These are phyloP conservation scores for Pholiota microspora DNA, from an alignment of 768 basidiomycete genomes.

Conservation along the genomic window DNA sequence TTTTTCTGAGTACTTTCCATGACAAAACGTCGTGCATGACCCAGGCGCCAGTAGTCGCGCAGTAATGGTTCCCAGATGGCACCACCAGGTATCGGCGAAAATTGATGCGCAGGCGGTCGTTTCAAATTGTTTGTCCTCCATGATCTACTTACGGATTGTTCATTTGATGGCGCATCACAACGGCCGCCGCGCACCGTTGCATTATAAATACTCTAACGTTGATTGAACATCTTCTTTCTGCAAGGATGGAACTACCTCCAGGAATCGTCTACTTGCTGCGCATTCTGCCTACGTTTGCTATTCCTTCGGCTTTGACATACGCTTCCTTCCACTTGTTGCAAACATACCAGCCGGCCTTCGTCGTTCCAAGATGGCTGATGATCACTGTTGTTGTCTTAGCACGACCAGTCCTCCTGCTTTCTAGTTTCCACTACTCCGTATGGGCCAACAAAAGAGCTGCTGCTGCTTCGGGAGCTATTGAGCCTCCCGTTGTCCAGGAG, in stretches of 20 bases:
- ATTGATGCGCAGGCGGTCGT: no score
- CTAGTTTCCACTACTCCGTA: slow-evolving; percentile 2
- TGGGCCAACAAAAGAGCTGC: slow-evolving; percentile 11
- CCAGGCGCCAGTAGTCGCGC: no score
- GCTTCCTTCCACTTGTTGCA: slow-evolving; percentile 3
- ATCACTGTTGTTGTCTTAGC: slow-evolving; percentile 6
- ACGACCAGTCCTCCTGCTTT: slow-evolving; percentile 5
- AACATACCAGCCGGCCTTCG: neutral
- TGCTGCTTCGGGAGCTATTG: slow-evolving; percentile 15
- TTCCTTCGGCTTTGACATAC: slow-evolving; percentile 13
- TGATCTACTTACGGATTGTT: no score
- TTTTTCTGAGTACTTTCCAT: no score
- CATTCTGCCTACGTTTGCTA: slow-evolving; percentile 13
- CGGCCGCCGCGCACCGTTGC: no score
- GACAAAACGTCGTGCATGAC: no score
- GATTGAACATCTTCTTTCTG: no score
- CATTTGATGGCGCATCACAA: no score
- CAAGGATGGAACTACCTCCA: slow-evolving; percentile 10
- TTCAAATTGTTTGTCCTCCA: no score
- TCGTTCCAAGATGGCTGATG: slow-evolving; percentile 7
- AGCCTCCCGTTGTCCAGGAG: slow-evolving; percentile 17
- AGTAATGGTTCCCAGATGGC: no score
- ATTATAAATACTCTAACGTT: no score
- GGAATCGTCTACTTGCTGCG: slow-evolving; percentile 11
- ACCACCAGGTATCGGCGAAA: no score